These are phyloP conservation scores for Didymellaceae sp. DNA, from an alignment of 2,329 filamentous ascomycete species.

Conservation along the genomic window DNA sequence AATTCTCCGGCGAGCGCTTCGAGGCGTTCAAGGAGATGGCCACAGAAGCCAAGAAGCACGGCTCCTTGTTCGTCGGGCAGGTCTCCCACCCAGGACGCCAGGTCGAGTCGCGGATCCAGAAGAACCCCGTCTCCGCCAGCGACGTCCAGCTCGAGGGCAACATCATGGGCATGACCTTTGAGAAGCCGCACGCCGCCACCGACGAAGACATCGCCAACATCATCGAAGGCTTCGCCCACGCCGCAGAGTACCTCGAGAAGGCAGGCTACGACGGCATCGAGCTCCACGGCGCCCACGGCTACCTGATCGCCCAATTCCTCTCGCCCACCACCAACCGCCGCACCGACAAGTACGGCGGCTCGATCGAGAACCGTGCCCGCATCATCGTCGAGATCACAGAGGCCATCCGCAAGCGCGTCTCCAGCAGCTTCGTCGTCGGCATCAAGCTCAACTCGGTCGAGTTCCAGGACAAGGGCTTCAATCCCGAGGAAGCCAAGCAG, in stretches of 20 bases:
- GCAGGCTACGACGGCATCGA: conserved; percentile 64
- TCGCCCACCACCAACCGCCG: conserved; percentile 51
- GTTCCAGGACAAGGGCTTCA: conserved; percentile 61
- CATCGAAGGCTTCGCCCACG: conserved; percentile 66
- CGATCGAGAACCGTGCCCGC: conserved; percentile 52
- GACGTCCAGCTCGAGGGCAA: conserved; percentile 47
- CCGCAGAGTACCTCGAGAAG: conserved; percentile 67
- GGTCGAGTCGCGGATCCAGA: conserved; percentile 53
- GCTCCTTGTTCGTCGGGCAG: conserved; percentile 65
- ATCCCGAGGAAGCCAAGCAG: conserved; percentile 57
- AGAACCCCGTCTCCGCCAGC: conserved; percentile 59
- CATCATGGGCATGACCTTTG: conserved; percentile 57
- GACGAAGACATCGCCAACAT: conserved; percentile 62
- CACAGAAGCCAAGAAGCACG: conserved; percentile 61
- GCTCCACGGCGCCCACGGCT: conserved; percentile 55
- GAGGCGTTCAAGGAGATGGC: conserved; percentile 65
- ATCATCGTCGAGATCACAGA: conserved; percentile 51
- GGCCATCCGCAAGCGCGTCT: conserved; percentile 47
- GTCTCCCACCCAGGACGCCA: conserved; percentile 70
- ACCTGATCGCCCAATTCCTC: conserved; percentile 56
- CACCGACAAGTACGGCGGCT: conserved; percentile 54
- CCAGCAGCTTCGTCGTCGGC: conserved; percentile 54
- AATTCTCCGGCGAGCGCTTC: conserved; percentile 64
- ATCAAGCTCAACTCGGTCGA: conserved; percentile 68
- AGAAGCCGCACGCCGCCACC: conserved; percentile 61